Evolutionary conservation across 2,329 filamentous ascomycete species (phyloP).

Genomic region (Scorias spongiosa): DNA sequence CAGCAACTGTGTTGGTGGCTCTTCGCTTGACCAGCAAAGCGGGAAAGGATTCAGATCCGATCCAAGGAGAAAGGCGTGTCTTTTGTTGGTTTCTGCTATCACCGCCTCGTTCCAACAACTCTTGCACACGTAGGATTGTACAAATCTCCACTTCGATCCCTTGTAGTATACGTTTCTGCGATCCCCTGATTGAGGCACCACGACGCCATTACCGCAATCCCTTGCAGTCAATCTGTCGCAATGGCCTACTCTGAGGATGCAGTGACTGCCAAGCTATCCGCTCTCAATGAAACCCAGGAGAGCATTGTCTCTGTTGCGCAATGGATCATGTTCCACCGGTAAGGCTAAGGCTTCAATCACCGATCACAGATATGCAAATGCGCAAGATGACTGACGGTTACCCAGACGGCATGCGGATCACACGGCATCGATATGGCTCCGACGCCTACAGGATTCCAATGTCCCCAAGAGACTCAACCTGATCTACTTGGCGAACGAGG

Average conservation of each 20-base stretch:
- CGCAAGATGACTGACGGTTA: not conserved
- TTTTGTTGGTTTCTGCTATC: not conserved
- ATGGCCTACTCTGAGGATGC: slow-evolving; percentile 97
- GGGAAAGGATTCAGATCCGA: not conserved
- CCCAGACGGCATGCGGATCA: slow-evolving; percentile 76
- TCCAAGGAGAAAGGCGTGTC: not conserved
- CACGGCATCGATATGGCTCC: slow-evolving; percentile 82
- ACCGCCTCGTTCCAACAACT: too few species aligned
- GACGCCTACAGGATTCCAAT: slow-evolving; percentile 77
- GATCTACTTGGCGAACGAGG: slow-evolving; percentile 93
- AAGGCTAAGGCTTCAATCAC: slow-evolving; percentile 18
- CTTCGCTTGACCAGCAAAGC: not conserved
- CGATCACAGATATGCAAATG: not conserved
- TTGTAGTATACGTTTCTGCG: not conserved
- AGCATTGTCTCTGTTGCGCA: slow-evolving; percentile 92
- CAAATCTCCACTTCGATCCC: not conserved
- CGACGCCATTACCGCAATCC: too few species aligned
- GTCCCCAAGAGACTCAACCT: slow-evolving; percentile 76
- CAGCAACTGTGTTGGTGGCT: not conserved
- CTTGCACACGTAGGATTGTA: too few species aligned
- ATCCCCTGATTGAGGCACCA: not conserved
- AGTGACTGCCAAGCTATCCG: slow-evolving; percentile 84
- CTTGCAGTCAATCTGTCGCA: not conserved
- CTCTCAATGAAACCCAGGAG: slow-evolving; percentile 92
- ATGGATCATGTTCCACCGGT: slow-evolving; percentile 99